phyloP scores from a whole-genome alignment of 495 filamentous ascomycete genomes.

The Jackrogersella minutella region DNA sequence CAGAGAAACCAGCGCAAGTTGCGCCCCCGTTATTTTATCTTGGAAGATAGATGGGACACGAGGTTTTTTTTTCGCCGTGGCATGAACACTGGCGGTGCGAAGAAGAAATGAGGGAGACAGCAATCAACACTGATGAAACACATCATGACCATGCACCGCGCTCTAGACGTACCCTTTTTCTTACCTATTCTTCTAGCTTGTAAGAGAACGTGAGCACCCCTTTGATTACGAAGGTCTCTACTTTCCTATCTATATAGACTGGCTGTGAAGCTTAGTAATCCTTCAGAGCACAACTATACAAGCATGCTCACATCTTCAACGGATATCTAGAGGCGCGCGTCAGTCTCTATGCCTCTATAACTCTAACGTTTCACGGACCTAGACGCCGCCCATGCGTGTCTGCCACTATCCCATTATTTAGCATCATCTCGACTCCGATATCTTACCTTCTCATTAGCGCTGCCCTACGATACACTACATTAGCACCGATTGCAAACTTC shows the following conservation, averaged over 20 bases:
- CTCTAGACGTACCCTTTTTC: slow-evolving; percentile 11
- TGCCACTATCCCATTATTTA: neutral
- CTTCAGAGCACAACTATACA: neutral
- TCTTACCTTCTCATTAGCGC: slow-evolving; percentile 6
- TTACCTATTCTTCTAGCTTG: slow-evolving; percentile 37
- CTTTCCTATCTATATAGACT: too few species aligned
- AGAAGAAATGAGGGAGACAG: slow-evolving; percentile 1
- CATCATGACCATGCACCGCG: neutral
- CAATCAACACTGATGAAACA: neutral
- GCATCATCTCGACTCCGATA: neutral
- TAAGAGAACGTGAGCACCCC: slow-evolving; percentile 40
- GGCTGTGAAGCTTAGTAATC: too few species aligned
- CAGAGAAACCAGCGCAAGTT: neutral
- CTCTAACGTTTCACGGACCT: slow-evolving; percentile 45
- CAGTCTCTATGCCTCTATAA: slow-evolving; percentile 33
- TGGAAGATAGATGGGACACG: neutral
- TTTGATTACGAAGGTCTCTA: neutral
- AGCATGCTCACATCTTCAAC: slow-evolving; percentile 1
- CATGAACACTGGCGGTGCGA: slow-evolving; percentile 9
- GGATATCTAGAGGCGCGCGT: slow-evolving; percentile 42
- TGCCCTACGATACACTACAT: slow-evolving; percentile 1
- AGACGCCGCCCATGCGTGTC: slow-evolving; percentile 13
- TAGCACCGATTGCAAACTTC: neutral
- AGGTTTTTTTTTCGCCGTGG: slow-evolving; percentile 8
- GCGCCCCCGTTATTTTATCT: neutral